Evolutionary conservation across 164 flowering plant species (phyloP).

Genomic region (Berberis thunbergii): DNA sequence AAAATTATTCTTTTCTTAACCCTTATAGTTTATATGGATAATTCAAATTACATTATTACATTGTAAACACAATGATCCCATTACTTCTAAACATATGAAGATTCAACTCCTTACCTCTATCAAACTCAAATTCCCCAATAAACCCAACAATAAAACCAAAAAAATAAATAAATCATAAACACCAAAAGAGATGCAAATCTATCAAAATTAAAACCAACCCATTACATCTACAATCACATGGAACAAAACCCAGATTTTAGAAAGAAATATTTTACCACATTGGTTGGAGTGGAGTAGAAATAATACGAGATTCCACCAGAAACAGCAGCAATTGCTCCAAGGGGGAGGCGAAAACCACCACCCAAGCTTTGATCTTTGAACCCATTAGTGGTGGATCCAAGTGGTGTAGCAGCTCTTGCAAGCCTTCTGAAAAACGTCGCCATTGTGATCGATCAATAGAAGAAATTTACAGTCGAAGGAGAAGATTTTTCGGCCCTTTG

Average conservation of each 20-base stretch:
- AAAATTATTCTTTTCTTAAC: too few species aligned
- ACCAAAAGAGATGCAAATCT: background rate
- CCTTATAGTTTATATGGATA: too few species aligned
- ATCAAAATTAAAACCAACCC: constrained; percentile 1
- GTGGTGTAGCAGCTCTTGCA: constrained; percentile 32
- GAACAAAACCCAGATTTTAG: background rate
- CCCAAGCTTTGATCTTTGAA: constrained; percentile 24
- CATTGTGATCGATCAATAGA: constrained; percentile 15
- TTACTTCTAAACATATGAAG: too few species aligned
- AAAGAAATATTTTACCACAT: constrained; percentile 34
- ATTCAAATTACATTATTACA: too few species aligned
- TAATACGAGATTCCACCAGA: constrained; percentile 62
- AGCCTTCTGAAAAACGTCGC: constrained; percentile 41
- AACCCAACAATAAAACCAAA: background rate
- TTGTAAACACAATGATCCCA: background rate
- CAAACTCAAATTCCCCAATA: background rate
- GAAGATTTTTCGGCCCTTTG: background rate
- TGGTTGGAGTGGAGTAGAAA: constrained; percentile 35
- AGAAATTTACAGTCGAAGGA: too few species aligned
- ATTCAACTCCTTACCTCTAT: background rate
- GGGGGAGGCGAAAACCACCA: constrained; percentile 27
- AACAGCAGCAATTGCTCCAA: constrained; percentile 58
- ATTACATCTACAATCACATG: background rate
- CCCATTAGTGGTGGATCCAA: constrained; percentile 25
- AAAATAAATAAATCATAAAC: background rate